Evolutionary conservation across 1,139 yeast species (phyloP).

Genomic region (Pichia sp.): DNA sequence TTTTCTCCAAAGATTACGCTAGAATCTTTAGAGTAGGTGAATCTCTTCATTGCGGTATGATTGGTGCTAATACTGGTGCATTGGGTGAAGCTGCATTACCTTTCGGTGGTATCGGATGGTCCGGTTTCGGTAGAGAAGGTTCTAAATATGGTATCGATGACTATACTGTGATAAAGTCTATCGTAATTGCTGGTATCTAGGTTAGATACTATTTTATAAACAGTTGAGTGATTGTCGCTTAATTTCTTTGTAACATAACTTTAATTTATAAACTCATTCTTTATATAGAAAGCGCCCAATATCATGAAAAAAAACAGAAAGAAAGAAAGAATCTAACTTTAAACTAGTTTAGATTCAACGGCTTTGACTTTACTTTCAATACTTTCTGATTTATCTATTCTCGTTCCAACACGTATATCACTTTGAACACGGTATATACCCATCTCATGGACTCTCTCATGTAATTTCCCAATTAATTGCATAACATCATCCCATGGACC

Average conservation of each 20-base stretch:
- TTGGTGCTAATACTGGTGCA: conserved; percentile 70
- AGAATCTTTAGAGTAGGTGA: conserved; percentile 67
- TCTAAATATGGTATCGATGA: conserved; percentile 72
- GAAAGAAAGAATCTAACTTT: neutral
- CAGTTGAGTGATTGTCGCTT: neutral
- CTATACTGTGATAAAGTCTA: conserved; percentile 58
- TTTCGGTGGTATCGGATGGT: conserved; percentile 76
- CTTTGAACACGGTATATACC: conserved; percentile 77
- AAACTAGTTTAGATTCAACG: conserved; percentile 44
- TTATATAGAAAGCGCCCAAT: neutral
- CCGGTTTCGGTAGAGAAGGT: conserved; percentile 83
- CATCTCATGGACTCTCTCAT: conserved; percentile 56
- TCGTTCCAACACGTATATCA: conserved; percentile 77
- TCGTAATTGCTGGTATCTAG: conserved; percentile 36
- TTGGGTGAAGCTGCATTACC: conserved; percentile 70
- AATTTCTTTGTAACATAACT: neutral
- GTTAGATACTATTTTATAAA: neutral
- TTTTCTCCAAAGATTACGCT: conserved; percentile 61
- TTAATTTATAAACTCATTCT: too few species aligned
- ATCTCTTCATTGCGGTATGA: conserved; percentile 72
- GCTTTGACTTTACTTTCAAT: conserved; percentile 60
- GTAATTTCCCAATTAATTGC: conserved; percentile 71
- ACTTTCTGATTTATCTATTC: conserved; percentile 58
- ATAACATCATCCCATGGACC: conserved; percentile 92
- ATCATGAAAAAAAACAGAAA: neutral